Percentiles rank a stretch among this genome's conserved stretches.
phyloP scores from a whole-genome alignment of 2,329 filamentous ascomycete genomes.

The Claviceps paspali region DNA sequence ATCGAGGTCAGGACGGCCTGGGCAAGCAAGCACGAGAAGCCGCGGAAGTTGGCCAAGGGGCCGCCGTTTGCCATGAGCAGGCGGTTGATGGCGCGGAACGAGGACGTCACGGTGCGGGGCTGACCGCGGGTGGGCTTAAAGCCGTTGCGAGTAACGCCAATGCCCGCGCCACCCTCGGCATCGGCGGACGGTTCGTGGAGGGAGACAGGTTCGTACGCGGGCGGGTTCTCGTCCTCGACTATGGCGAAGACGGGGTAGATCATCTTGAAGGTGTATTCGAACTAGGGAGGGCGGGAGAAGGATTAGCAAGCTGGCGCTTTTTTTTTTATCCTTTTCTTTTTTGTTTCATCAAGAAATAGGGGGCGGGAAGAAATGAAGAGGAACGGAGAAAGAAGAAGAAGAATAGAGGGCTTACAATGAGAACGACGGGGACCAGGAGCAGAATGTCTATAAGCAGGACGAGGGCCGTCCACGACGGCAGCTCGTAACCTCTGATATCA shows the following conservation, averaged over 20 bases:
- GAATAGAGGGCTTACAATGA: conserved; percentile 24
- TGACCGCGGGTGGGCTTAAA: conserved; percentile 21
- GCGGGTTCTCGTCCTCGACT: conserved; percentile 41
- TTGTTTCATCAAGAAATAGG: no score
- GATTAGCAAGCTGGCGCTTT: background rate
- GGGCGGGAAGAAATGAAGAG: background rate
- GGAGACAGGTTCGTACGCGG: conserved; percentile 36
- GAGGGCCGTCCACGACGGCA: conserved; percentile 24
- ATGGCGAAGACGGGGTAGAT: conserved; percentile 41
- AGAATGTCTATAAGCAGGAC: conserved; percentile 26
- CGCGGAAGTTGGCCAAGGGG: conserved; percentile 53
- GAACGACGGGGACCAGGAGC: conserved; percentile 28
- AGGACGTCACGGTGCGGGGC: conserved; percentile 30
- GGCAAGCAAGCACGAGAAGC: conserved; percentile 36
- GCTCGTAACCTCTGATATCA: conserved; percentile 13
- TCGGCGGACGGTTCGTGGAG: conserved; percentile 23
- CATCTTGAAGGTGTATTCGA: conserved; percentile 33
- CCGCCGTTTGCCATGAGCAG: conserved; percentile 49
- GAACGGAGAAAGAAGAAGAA: background rate
- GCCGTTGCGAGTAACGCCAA: conserved; percentile 12
- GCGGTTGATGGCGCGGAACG: conserved; percentile 33
- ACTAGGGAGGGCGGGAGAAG: no score
- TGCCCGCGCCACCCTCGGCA: conserved; percentile 13
- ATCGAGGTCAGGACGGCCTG: conserved; percentile 19
- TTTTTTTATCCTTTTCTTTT: no score